A percentile compares a stretch with the other conserved stretches of the same genome.
Conservation (phyloP, 192 early-diverging fungal species). For the Coemansia sp. region DNA sequence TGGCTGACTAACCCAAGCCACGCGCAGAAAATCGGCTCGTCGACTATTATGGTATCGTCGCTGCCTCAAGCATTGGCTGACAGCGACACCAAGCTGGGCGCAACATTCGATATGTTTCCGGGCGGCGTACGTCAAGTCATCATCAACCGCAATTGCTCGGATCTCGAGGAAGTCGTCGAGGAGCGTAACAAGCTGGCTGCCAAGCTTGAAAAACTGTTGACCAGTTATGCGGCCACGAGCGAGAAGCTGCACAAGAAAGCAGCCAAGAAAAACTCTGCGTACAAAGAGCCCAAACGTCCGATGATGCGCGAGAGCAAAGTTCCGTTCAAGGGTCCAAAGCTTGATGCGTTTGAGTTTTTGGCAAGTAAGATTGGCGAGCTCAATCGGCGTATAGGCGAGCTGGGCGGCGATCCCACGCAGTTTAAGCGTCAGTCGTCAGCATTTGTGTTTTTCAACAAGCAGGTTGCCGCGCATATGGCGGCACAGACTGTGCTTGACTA, state of each 20-base stretch:
- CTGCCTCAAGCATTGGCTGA: constrained; percentile 66
- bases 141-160: constrained; percentile 64
- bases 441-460: constrained; percentile 82
- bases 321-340: constrained; percentile 62
- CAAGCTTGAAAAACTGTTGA: constrained; percentile 60
- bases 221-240: constrained; percentile 55
- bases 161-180: constrained; percentile 57
- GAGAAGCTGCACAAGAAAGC: constrained; percentile 50
- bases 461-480: constrained; percentile 81
- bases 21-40: constrained; percentile 56
- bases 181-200: constrained; percentile 58
- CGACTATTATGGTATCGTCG: constrained; percentile 72
- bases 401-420: constrained; percentile 34
- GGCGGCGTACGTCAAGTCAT: constrained; percentile 73
- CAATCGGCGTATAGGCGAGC: constrained; percentile 51
- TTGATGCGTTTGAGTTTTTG: constrained; percentile 60
- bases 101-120: constrained; percentile 66
- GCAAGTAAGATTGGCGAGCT: constrained; percentile 41
- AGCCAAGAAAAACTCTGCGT: constrained; percentile 25
- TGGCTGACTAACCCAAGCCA: constrained; percentile 62
- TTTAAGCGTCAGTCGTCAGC: constrained; percentile 67
- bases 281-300: constrained; percentile 55
- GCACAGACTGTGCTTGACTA: constrained; percentile 67
- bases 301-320: constrained; percentile 54
- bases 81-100: constrained; percentile 50